These are phyloP conservation scores for Ogataea dorogensis DNA, from an alignment of 805 yeast genomes.

Conservation along the genomic window DNA sequence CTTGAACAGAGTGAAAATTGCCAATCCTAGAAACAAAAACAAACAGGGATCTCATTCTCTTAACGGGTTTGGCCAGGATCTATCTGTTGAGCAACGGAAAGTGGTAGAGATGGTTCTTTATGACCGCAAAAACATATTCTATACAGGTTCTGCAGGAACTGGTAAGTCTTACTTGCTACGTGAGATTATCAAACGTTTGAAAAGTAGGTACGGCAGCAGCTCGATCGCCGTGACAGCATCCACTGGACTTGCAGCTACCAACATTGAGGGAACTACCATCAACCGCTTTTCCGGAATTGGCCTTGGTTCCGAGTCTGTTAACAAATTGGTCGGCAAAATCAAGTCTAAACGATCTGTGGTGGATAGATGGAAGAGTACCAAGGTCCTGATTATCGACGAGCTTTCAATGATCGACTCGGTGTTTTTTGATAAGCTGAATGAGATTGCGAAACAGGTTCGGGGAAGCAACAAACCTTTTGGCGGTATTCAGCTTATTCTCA, in stretches of 20 bases:
- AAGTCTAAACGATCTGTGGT: conserved; percentile 42
- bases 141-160: conserved; percentile 86
- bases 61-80: neutral
- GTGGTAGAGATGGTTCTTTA: conserved; percentile 53
- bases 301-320: conserved; percentile 55
- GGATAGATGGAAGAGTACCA: conserved; percentile 63
- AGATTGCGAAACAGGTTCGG: conserved; percentile 58
- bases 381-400: conserved; percentile 85
- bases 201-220: conserved; percentile 40
- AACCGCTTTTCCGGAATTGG: conserved; percentile 89
- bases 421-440: conserved; percentile 72
- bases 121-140: conserved; percentile 56
- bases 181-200: conserved; percentile 58
- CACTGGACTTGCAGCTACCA: conserved; percentile 93
- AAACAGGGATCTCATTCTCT: conserved; percentile 1
- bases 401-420: conserved; percentile 89
- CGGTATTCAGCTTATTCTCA: conserved; percentile 82
- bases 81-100: conserved; percentile 40
- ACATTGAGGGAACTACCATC: conserved; percentile 87
- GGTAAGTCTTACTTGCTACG: conserved; percentile 74
- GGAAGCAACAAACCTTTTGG: conserved; percentile 70
- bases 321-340: conserved; percentile 47
- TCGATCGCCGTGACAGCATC: conserved; percentile 89
- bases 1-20: conserved; percentile 9
- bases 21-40: conserved; percentile 22